Evolutionary conservation across 768 basidiomycete species (phyloP).

Genomic region (Coprinellus micaceus): DNA sequence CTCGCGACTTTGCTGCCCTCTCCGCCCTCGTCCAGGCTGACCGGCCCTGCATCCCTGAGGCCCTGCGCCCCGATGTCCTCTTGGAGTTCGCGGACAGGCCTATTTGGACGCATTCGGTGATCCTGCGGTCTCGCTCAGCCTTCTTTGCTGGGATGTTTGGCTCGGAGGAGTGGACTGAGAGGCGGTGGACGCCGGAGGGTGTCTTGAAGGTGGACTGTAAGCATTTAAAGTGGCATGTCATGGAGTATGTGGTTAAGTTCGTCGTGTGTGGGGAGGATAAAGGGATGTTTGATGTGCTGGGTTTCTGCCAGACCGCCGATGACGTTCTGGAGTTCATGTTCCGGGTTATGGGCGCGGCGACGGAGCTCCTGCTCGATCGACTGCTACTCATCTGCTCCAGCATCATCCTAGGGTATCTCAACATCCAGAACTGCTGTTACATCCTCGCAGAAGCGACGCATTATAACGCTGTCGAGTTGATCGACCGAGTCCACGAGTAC

Average conservation of each 20-base stretch:
- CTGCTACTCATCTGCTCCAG: conserved; percentile 80
- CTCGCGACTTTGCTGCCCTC: conserved; percentile 46
- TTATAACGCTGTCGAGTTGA: conserved; percentile 67
- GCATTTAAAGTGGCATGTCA: conserved; percentile 70
- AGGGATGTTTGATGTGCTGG: conserved; percentile 68
- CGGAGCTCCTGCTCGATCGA: conserved; percentile 84
- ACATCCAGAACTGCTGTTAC: conserved; percentile 72
- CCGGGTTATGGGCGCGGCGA: conserved; percentile 83
- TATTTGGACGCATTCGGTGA: conserved; percentile 62
- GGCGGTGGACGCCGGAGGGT: conserved; percentile 52
- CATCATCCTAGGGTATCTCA: conserved; percentile 64
- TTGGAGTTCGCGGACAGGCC: conserved; percentile 65
- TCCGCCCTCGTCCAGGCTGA: conserved; percentile 34
- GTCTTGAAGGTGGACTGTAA: conserved; percentile 61
- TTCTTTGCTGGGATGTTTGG: conserved; percentile 86
- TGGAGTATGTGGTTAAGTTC: conserved; percentile 72
- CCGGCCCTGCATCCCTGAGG: conserved; percentile 12
- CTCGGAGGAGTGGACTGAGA: conserved; percentile 74
- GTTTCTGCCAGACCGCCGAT: conserved; percentile 62
- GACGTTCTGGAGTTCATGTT: conserved; percentile 84
- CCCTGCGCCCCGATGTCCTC: conserved; percentile 62
- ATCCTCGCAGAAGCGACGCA: conserved; percentile 80
- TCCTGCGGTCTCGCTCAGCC: conserved; percentile 79
- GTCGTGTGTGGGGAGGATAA: conserved; percentile 69
- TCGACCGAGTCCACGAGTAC: conserved; percentile 71